Evolutionary conservation across 257 asterid species (phyloP).

Genomic region (Misopates orontium): DNA sequence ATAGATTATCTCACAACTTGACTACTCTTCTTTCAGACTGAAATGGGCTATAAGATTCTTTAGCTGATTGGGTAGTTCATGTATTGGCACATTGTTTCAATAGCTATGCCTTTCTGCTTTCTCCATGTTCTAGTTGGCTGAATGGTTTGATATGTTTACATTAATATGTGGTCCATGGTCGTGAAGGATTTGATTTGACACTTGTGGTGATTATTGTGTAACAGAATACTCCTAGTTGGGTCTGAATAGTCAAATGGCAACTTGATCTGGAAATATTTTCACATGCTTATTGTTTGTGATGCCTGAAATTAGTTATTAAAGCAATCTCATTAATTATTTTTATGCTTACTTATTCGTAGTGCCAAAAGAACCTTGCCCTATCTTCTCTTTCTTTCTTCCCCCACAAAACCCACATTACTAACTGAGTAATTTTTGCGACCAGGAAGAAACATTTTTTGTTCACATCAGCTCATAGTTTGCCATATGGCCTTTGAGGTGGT

Average conservation of each 20-base stretch:
- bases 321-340: not conserved
- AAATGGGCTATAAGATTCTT: too few species aligned
- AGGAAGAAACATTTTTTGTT: not conserved
- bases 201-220: too few species aligned
- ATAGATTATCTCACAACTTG: too few species aligned
- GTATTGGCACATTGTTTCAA: not conserved
- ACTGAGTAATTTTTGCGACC: not conserved
- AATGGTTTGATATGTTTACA: too few species aligned
- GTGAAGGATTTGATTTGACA: too few species aligned
- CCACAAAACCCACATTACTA: not conserved
- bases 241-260: too few species aligned
- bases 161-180: too few species aligned
- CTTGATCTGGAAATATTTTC: not conserved
- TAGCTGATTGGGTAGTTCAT: not conserved
- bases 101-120: not conserved
- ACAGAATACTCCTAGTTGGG: too few species aligned
- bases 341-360: too few species aligned
- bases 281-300: not conserved
- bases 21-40: too few species aligned
- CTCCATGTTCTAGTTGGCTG: not conserved
- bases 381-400: conserved; percentile 3
- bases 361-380: not conserved
- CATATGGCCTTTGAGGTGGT: conserved; percentile 2
- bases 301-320: not conserved
- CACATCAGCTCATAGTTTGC: conserved; percentile 15